A percentile compares a stretch with the other conserved stretches of the same genome.
phyloP scores from a whole-genome alignment of 2,329 filamentous ascomycete genomes.

The Aspergillus glaucus region DNA sequence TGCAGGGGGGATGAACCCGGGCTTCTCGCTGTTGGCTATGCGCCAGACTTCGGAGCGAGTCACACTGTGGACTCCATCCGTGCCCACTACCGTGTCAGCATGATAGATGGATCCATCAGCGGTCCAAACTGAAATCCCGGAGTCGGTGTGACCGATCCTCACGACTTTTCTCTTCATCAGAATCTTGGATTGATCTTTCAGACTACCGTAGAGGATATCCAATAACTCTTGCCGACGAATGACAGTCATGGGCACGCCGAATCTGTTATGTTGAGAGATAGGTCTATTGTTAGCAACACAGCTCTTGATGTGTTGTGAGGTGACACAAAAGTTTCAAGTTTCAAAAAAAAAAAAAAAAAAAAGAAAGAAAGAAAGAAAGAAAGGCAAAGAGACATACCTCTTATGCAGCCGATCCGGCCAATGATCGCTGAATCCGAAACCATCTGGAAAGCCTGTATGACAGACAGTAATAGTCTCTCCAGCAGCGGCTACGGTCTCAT shows the following conservation, averaged over 20 bases:
- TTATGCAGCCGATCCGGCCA: background rate
- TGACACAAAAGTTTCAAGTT: too few species aligned
- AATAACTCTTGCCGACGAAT: conserved; percentile 35
- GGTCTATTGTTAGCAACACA: too few species aligned
- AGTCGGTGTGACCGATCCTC: conserved; percentile 7
- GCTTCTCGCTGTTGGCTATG: background rate
- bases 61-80: conserved; percentile 39
- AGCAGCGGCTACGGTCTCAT: conserved; percentile 16
- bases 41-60: conserved; percentile 29
- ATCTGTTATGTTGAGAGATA: background rate
- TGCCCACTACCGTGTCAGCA: conserved; percentile 36
- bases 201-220: conserved; percentile 23
- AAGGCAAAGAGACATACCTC: background rate
- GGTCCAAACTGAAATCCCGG: conserved; percentile 24
- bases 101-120: conserved; percentile 27
- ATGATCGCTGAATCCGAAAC: background rate
- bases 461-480: background rate
- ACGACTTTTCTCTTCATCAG: conserved; percentile 19
- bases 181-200: conserved; percentile 25
- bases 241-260: conserved; percentile 12
- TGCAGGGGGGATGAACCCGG: background rate
- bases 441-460: background rate
- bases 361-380: background rate
- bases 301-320: too few species aligned
- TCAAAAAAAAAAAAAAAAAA: background rate